phyloP scores from a whole-genome alignment of 306 rosid species.

The Malus domestica region ASM211411v1 NC_041797.1:17367001-17367500 shows the following conservation, averaged over 20 bases:
- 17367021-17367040: not conserved
- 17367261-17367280: not conserved
- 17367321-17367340: not conserved
- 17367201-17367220: not conserved
- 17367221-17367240: not conserved
- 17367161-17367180: conserved; percentile 51
- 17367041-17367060: conserved; percentile 14
- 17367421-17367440: not conserved
- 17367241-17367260: not conserved
- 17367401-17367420: no score
- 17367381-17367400: not conserved
- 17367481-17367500: not conserved
- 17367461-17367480: not conserved
- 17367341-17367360: conserved; percentile 1
- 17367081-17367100: conserved; percentile 75
- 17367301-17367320: not conserved
- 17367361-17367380: no score
- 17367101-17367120: conserved; percentile 75
- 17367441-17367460: not conserved
- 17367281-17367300: not conserved
- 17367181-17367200: conserved; percentile 9
- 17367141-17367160: conserved; percentile 97
- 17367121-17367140: conserved; percentile 97
- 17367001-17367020: not conserved
- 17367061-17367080: conserved; percentile 30